phyloP scores from a whole-genome alignment of 768 basidiomycete genomes.

The Xanthoconium stramineum region DNA sequence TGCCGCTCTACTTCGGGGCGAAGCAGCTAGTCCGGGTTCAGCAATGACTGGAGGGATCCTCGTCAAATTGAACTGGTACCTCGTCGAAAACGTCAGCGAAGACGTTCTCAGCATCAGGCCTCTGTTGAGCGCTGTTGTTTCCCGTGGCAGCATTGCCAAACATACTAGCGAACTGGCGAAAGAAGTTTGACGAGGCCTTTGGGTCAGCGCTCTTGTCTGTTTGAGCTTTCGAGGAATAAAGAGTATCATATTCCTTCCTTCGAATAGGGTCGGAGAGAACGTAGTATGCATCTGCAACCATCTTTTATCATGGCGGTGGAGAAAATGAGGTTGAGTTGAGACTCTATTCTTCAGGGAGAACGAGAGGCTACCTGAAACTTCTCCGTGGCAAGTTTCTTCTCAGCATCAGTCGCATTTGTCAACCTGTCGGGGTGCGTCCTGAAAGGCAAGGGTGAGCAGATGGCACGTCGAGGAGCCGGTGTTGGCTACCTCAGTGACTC shows the following conservation, averaged over 20 bases:
- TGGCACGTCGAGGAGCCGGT: not conserved
- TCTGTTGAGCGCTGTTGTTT: slow-evolving; percentile 35
- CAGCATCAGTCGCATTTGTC: slow-evolving; percentile 61
- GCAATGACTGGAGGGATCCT: not conserved
- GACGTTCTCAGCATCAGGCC: slow-evolving; percentile 75
- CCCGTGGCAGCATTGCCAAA: slow-evolving; percentile 46
- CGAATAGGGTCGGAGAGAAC: slow-evolving; percentile 79
- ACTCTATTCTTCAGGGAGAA: not conserved
- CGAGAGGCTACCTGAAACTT: slow-evolving; percentile 64
- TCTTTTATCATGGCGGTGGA: slow-evolving; percentile 30
- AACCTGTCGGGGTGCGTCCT: slow-evolving; percentile 91
- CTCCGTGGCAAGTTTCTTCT: slow-evolving; percentile 76
- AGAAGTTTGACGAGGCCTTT: slow-evolving; percentile 69
- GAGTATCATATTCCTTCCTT: slow-evolving; percentile 66
- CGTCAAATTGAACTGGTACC: slow-evolving; percentile 39
- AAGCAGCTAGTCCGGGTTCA: slow-evolving; percentile 49
- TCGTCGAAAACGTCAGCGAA: slow-evolving; percentile 93
- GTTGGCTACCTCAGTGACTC: slow-evolving; percentile 64
- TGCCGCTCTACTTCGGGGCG: slow-evolving; percentile 77
- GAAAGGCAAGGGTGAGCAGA: slow-evolving; percentile 17
- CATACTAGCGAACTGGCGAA: slow-evolving; percentile 69
- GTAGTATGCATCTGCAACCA: slow-evolving; percentile 92
- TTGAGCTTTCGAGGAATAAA: slow-evolving; percentile 54
- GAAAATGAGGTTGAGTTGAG: not conserved
- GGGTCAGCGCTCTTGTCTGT: slow-evolving; percentile 60